phyloP scores from a whole-genome alignment of 1,284 basidiomycete species.

The Papiliotrema flavescens region DNA sequence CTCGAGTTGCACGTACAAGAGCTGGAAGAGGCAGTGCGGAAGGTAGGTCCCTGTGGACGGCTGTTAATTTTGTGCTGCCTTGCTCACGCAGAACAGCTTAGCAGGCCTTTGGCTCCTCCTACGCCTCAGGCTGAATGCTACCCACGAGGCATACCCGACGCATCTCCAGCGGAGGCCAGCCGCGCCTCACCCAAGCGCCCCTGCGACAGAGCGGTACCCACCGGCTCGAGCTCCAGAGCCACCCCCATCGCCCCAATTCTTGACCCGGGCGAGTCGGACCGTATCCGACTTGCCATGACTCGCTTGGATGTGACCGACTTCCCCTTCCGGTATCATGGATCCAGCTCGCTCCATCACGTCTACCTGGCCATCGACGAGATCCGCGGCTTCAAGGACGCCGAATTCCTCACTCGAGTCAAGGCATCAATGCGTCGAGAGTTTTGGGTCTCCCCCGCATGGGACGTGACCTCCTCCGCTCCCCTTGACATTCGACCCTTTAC shows the following conservation, averaged over 20 bases:
- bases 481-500: background rate
- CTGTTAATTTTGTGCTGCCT: too few relatives aligned
- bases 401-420: background rate
- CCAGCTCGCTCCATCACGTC: conserved; percentile 1
- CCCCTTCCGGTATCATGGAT: background rate
- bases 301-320: background rate
- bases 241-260: too few relatives aligned
- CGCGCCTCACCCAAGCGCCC: too few relatives aligned
- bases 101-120: too few relatives aligned
- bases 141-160: too few relatives aligned
- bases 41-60: background rate
- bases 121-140: too few relatives aligned
- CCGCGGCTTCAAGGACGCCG: background rate
- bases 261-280: background rate
- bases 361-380: background rate
- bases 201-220: too few relatives aligned
- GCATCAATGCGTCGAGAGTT: background rate
- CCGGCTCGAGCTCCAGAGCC: too few relatives aligned
- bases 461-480: background rate
- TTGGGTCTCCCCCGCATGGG: background rate
- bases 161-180: too few relatives aligned
- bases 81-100: too few relatives aligned
- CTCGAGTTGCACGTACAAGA: background rate
- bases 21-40: background rate
- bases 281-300: background rate